These are phyloP conservation scores for Penicillium lividum DNA, from an alignment of 495 filamentous ascomycete genomes.

Conservation along the genomic window DNA sequence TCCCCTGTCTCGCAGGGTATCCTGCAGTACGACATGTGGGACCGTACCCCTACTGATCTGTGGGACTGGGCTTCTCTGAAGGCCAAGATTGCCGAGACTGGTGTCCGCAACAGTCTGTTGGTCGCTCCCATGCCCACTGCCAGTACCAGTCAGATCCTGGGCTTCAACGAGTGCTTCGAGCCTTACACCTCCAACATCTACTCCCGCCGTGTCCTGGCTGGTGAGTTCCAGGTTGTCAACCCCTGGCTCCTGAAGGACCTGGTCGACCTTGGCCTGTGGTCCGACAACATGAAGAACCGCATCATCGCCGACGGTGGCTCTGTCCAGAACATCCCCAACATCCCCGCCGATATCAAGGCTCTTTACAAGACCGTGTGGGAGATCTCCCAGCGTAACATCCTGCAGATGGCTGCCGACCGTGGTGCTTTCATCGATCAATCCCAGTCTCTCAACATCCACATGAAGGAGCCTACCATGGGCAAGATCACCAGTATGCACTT, in stretches of 20 bases:
- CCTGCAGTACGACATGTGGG: slow-evolving; percentile 99
- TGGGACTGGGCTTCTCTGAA: slow-evolving; percentile 96
- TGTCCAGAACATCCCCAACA: slow-evolving; percentile 94
- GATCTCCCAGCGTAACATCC: slow-evolving; percentile 91
- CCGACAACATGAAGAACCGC: slow-evolving; percentile 99
- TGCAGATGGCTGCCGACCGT: slow-evolving; percentile 98
- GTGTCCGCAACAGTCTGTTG: slow-evolving; percentile 90
- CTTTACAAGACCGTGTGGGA: slow-evolving; percentile 99
- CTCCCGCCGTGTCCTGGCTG: slow-evolving; percentile 94
- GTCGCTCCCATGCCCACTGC: slow-evolving; percentile 98
- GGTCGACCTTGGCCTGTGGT: slow-evolving; percentile 97
- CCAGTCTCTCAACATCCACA: slow-evolving; percentile 98
- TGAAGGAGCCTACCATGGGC: slow-evolving; percentile 98
- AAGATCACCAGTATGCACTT: slow-evolving; percentile 99
- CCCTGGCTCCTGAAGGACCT: slow-evolving; percentile 98
- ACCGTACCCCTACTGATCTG: slow-evolving; percentile 84
- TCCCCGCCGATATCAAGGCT: slow-evolving; percentile 91
- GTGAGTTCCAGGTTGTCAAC: slow-evolving; percentile 99
- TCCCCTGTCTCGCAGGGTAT: slow-evolving; percentile 94
- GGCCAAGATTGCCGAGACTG: slow-evolving; percentile 84
- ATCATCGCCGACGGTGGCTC: slow-evolving; percentile 97
- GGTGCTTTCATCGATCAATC: slow-evolving; percentile 98
- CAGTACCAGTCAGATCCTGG: slow-evolving; percentile 92
- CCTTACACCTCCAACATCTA: slow-evolving; percentile 99
- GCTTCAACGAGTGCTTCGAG: slow-evolving; percentile 99